A percentile compares a stretch with the other conserved stretches of the same genome.
phyloP scores from a whole-genome alignment of 140 eudicot species.

The Oenanthe javanica region DNA sequence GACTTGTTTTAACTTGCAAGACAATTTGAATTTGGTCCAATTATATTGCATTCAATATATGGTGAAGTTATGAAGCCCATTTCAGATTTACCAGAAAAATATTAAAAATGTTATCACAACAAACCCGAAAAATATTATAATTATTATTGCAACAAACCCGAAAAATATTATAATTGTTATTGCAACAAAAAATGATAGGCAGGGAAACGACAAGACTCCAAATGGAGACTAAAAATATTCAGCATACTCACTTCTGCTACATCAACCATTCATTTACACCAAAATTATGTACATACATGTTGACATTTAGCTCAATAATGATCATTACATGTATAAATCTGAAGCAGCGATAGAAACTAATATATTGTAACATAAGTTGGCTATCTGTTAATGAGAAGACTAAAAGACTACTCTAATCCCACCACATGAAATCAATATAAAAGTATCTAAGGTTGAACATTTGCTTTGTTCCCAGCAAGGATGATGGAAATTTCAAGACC shows the following conservation, averaged over 20 bases:
- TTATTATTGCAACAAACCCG: too few species aligned
- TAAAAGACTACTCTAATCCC: neutral
- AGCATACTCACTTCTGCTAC: neutral
- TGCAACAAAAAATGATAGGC: too few species aligned
- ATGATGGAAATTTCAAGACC: slow-evolving; percentile 94
- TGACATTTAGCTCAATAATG: neutral
- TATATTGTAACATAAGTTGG: neutral
- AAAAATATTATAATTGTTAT: too few species aligned
- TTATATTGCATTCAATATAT: too few species aligned
- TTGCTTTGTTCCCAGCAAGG: slow-evolving; percentile 99
- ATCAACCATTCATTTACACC: neutral
- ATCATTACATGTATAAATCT: neutral
- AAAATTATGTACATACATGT: neutral
- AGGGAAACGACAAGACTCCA: neutral
- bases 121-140: too few species aligned
- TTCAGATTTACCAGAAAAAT: too few species aligned
- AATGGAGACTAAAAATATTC: neutral
- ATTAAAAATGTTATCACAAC: too few species aligned
- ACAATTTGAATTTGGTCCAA: neutral
- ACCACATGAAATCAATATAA: too few species aligned
- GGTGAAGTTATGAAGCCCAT: neutral
- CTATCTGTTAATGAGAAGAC: neutral
- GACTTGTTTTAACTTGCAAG: neutral
- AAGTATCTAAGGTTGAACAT: slow-evolving; percentile 39
- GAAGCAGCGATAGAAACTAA: too few species aligned